These are phyloP conservation scores for Herpetospermum pedunculosum DNA, from an alignment of 306 rosid genomes.

Conservation along the genomic window DNA sequence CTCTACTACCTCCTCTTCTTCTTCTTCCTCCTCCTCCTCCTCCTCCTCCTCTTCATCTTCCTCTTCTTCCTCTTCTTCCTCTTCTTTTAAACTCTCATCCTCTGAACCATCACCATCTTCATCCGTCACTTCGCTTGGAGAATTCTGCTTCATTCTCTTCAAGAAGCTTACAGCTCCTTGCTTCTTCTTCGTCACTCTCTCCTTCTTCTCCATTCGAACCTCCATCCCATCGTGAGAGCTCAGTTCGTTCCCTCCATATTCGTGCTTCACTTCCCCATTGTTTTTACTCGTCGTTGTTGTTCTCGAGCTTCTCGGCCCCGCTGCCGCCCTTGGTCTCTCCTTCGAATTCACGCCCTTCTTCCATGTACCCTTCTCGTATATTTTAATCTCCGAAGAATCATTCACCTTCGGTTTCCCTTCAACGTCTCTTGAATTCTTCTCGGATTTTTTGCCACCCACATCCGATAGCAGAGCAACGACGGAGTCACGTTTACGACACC, in stretches of 20 bases:
- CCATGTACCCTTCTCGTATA: conserved; percentile 18
- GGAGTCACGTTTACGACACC: conserved; percentile 21
- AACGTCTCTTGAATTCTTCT: conserved; percentile 5
- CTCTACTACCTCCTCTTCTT: background rate
- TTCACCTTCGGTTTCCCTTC: conserved; percentile 10
- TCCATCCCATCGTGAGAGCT: conserved; percentile 28
- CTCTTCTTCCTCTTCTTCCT: background rate
- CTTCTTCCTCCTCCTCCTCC: background rate
- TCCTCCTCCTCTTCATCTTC: background rate
- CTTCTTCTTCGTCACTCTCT: conserved; percentile 19
- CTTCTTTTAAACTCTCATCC: conserved; percentile 6
- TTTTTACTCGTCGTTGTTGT: conserved; percentile 2
- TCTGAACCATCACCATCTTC: conserved; percentile 15
- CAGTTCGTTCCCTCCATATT: conserved; percentile 27
- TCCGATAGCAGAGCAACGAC: background rate
- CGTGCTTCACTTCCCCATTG: conserved; percentile 14
- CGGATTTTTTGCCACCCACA: background rate
- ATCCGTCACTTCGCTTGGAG: conserved; percentile 1
- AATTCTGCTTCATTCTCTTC: conserved; percentile 37
- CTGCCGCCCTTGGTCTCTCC: background rate
- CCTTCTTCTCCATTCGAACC: conserved; percentile 24
- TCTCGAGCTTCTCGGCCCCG: conserved; percentile 10
- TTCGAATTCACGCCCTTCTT: conserved; percentile 22
- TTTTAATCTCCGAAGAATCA: conserved; percentile 8
- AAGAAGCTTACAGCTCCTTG: conserved; percentile 34